Conservation (phyloP, 495 filamentous ascomycete species). For the Neurospora cerealis region DNA sequence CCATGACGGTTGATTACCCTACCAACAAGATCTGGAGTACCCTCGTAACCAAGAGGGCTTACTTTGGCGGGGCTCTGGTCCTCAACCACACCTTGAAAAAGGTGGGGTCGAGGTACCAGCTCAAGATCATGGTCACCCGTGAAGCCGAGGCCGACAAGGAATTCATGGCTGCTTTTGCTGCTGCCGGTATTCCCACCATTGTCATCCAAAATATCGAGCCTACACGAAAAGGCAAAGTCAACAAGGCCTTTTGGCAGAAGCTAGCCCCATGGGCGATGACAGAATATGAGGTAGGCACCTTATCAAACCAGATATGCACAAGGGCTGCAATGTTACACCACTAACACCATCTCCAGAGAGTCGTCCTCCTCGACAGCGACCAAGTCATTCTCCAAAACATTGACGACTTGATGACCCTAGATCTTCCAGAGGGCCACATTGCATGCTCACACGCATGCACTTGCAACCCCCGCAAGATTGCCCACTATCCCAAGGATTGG, state of each 20-base stretch:
- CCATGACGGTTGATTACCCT: not conserved
- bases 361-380: constrained; percentile 32
- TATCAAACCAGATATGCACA: not conserved
- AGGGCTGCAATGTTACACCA: not conserved
- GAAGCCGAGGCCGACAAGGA: constrained; percentile 29
- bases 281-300: constrained; percentile 24
- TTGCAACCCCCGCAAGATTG: constrained; percentile 28
- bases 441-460: constrained; percentile 28
- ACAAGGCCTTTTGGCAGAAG: constrained; percentile 34
- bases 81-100: constrained; percentile 29
- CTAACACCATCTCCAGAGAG: constrained; percentile 13
- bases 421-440: constrained; percentile 25
- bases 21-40: constrained; percentile 31
- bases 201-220: constrained; percentile 31
- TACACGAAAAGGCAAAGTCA: constrained; percentile 26
- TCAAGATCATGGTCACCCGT: constrained; percentile 31
- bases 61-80: constrained; percentile 29
- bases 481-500: constrained; percentile 30
- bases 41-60: constrained; percentile 28
- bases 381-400: constrained; percentile 31
- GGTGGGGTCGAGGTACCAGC: constrained; percentile 24
- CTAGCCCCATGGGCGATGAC: constrained; percentile 32
- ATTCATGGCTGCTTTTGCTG: constrained; percentile 29
- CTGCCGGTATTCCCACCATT: constrained; percentile 30
- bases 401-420: constrained; percentile 31